These are phyloP conservation scores for Platismatia glauca DNA, from an alignment of 495 filamentous ascomycete genomes.

Conservation along the genomic window DNA sequence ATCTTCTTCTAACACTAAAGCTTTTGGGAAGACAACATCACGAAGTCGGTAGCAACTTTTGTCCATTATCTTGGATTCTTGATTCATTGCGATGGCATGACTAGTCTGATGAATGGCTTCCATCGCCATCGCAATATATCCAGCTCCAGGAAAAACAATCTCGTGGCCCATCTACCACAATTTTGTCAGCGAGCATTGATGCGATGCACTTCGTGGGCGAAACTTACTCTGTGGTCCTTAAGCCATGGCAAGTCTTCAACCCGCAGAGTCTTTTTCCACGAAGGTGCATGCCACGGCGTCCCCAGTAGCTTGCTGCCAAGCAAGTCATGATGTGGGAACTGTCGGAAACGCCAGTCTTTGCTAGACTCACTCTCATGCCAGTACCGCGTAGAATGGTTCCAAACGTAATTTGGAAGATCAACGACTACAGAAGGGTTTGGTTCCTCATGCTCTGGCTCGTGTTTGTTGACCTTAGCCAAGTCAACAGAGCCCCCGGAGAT, in stretches of 20 bases:
- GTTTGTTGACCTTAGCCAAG: too few species aligned
- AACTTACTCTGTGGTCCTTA: slow-evolving; percentile 40
- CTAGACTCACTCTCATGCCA: slow-evolving; percentile 34
- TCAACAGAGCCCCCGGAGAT: too few species aligned
- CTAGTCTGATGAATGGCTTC: slow-evolving; percentile 34
- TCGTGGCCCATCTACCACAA: not conserved
- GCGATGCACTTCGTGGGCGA: too few species aligned
- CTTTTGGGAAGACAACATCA: slow-evolving; percentile 22
- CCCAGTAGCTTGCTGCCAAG: slow-evolving; percentile 35
- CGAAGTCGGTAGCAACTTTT: too few species aligned
- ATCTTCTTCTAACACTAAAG: too few species aligned
- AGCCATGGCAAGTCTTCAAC: slow-evolving; percentile 39
- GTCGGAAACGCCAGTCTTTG: slow-evolving; percentile 27
- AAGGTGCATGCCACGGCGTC: slow-evolving; percentile 24
- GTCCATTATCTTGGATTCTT: too few species aligned
- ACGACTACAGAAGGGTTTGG: not conserved
- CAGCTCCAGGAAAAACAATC: slow-evolving; percentile 37
- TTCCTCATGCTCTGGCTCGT: slow-evolving; percentile 6
- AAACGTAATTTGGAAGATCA: slow-evolving; percentile 28
- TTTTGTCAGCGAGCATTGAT: too few species aligned
- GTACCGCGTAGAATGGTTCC: slow-evolving; percentile 27
- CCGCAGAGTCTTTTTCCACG: slow-evolving; percentile 34
- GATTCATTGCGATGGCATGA: not conserved
- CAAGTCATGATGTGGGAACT: slow-evolving; percentile 38
- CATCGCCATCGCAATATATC: slow-evolving; percentile 39